Evolutionary conservation across 2,329 filamentous ascomycete species (phyloP), one percentile per base, ranked within the genome.

Genomic region (Claviceps humidiphila): DNA sequence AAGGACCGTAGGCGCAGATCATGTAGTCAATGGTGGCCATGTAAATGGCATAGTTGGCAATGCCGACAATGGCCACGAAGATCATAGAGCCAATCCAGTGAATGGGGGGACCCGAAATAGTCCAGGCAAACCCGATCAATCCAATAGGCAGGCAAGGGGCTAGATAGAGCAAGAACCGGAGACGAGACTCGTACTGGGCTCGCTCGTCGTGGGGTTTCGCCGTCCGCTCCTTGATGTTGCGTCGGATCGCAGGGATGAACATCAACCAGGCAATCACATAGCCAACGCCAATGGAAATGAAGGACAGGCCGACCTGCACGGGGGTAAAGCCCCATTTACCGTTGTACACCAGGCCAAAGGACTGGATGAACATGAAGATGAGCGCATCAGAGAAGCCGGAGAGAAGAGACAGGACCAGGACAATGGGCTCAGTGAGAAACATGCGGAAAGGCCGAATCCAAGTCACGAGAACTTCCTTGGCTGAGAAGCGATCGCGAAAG

Each of bases 21-120:
- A 87, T 87, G 68, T 89, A 89, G 65, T 89, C 82, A 57, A 87
- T 85, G 1, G 83, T 86, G 1, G 83, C 81, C 80, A 86, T 85
- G 68, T 87, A 87, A 53, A 87, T 86, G 38, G 77, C 71, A 41
- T 84, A 85, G 60, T 89, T 89, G 52, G 84, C 84, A 50, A 89
- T 82, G 22, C 83, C 85, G 49, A 89, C 81, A 45, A 86, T 70
- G 16, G 73, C 74, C 1, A 76, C 74, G 57, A 83, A 86, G 47
- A 87, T 68, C 70, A 84, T 77, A 2, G 81, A 80, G 0, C 74
- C 81, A 22, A 86, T 79, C 84, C 85, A 89, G 57, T 80, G 80
- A 3, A 84, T 63, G 26, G 77, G 66, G 1, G 82, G 82, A 0
- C 82, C 82, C 26, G 80, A 74, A 0, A 77, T 78, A 0, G 81